These are phyloP conservation scores for Citrus mangshanensis DNA, from an alignment of 345 rosid species.

Conservation along the genomic window DNA sequence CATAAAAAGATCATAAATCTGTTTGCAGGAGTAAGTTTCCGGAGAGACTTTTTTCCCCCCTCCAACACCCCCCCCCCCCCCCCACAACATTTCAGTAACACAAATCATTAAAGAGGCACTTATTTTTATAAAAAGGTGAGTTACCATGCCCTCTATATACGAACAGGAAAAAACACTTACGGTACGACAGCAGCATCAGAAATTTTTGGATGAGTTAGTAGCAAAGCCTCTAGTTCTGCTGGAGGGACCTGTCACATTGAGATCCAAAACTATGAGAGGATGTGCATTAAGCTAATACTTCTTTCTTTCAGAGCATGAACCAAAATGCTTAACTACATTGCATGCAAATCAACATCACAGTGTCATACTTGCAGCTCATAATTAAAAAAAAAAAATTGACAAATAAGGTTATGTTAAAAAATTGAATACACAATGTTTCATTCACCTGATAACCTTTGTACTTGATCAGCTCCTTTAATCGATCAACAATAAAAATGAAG, in stretches of 20 bases:
- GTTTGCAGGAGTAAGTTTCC: neutral
- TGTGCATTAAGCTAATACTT: neutral
- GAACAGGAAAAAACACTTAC: constrained; percentile 35
- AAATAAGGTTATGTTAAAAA: neutral
- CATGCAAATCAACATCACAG: neutral
- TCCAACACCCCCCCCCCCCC: no score
- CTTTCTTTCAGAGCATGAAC: neutral
- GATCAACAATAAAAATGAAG: constrained; percentile 75
- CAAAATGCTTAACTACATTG: neutral
- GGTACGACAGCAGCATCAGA: constrained; percentile 82
- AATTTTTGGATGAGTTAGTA: constrained; percentile 69
- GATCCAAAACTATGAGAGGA: neutral
- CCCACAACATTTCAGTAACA: no score
- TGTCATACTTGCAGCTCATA: neutral
- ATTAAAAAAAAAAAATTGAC: neutral
- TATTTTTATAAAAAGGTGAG: neutral
- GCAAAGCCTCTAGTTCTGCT: constrained; percentile 83
- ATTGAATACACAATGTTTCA: neutral
- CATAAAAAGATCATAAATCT: neutral
- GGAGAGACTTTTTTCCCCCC: no score
- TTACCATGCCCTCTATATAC: neutral
- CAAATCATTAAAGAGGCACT: neutral
- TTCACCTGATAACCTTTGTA: constrained; percentile 92
- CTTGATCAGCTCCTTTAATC: constrained; percentile 89
- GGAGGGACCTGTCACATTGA: constrained; percentile 65